Evolutionary conservation across 2,329 filamentous ascomycete genomes (phyloP).

Genomic region (Monilinia aucupariae): DNA sequence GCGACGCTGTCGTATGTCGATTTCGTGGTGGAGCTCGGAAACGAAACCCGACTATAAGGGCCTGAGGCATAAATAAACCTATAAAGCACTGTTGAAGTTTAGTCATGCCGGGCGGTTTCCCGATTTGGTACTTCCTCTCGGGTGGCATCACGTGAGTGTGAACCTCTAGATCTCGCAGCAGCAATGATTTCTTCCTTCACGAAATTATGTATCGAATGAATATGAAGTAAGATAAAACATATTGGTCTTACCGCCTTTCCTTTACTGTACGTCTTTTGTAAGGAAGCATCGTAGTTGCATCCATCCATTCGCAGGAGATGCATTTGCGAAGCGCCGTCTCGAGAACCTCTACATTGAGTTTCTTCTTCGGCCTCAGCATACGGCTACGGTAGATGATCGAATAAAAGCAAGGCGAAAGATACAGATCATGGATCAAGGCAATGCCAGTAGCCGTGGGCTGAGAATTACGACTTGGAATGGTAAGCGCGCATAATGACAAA

Average conservation of each 20-base stretch:
- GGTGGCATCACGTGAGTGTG: not conserved
- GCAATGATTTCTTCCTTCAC: not conserved
- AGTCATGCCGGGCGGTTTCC: not conserved
- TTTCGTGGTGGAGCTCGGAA: constrained; percentile 1
- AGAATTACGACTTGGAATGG: constrained; percentile 87
- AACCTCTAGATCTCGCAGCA: not conserved
- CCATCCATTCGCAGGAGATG: not conserved
- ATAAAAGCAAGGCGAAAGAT: not conserved
- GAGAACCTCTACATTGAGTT: not conserved
- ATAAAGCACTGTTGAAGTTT: no score
- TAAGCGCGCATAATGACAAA: constrained; percentile 37
- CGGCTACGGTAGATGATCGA: not conserved
- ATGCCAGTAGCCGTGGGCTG: constrained; percentile 52
- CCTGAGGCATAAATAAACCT: constrained; percentile 11
- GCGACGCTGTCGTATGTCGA: constrained; percentile 15
- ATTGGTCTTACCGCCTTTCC: not conserved
- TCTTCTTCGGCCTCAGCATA: not conserved
- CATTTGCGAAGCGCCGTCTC: not conserved
- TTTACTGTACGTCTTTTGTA: not conserved
- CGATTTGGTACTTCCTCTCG: not conserved
- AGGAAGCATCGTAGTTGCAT: not conserved
- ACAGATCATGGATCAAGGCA: not conserved
- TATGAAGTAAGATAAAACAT: not conserved
- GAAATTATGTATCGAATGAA: not conserved
- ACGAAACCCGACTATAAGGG: not conserved